These are phyloP conservation scores for Candida silvicultrix DNA, from an alignment of 805 yeast genomes.

Conservation along the genomic window DNA sequence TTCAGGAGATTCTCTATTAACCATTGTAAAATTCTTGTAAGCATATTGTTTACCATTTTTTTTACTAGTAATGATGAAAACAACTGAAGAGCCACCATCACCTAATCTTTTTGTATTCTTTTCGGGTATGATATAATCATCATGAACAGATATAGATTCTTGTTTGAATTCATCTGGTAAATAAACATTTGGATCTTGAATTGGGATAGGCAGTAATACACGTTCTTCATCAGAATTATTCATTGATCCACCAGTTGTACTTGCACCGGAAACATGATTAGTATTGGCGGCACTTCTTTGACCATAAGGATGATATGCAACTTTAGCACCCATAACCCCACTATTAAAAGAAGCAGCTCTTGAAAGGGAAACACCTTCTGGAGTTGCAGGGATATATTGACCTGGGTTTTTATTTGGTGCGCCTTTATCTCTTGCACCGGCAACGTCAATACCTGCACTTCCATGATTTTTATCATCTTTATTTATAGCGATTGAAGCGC, in stretches of 20 bases:
- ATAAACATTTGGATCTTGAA: slow-evolving; percentile 58
- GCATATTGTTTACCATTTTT: slow-evolving; percentile 45
- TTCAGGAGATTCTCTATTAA: slow-evolving; percentile 55
- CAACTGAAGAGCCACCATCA: slow-evolving; percentile 68
- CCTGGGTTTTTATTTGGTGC: slow-evolving; percentile 48
- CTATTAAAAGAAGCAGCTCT: slow-evolving; percentile 23
- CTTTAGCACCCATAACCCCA: slow-evolving; percentile 1
- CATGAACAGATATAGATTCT: slow-evolving; percentile 40
- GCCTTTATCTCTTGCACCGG: slow-evolving; percentile 17
- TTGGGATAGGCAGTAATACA: slow-evolving; percentile 52
- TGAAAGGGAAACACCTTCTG: slow-evolving; percentile 4
- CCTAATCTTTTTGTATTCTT: slow-evolving; percentile 44
- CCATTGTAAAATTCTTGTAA: slow-evolving; percentile 55
- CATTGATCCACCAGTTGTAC: slow-evolving; percentile 21
- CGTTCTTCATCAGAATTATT: slow-evolving; percentile 32
- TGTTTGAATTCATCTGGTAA: slow-evolving; percentile 51
- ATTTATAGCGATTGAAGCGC: not conserved
- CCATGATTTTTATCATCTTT: not conserved
- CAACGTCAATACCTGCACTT: slow-evolving; percentile 20
- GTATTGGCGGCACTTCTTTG: slow-evolving; percentile 1
- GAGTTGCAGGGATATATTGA: slow-evolving; percentile 21
- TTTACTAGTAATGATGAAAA: slow-evolving; percentile 39
- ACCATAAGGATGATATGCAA: not conserved
- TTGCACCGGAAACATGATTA: slow-evolving; percentile 11
- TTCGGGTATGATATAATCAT: slow-evolving; percentile 44